These are phyloP conservation scores for Ceratocystis lukuohia DNA, from an alignment of 2,329 filamentous ascomycete genomes.

Conservation along the genomic window DNA sequence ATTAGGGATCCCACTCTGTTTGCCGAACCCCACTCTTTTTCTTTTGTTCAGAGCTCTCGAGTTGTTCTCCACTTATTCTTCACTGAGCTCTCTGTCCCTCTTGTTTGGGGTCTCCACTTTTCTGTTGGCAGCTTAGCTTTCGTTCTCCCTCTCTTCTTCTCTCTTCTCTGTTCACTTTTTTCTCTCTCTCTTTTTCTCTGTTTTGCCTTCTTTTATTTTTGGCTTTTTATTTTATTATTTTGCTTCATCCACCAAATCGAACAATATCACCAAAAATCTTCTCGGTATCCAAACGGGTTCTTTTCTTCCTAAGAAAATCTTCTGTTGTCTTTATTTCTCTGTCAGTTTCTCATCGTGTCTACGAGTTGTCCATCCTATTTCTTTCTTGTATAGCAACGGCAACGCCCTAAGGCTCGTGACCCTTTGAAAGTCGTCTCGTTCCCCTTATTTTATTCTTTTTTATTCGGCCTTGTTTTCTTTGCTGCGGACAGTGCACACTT, in stretches of 20 bases:
- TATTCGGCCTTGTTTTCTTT: neutral
- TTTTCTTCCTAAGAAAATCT: neutral
- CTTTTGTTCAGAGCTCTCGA: too few relatives aligned
- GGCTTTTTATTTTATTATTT: neutral
- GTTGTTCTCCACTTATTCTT: constrained; percentile 1
- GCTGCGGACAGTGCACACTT: neutral
- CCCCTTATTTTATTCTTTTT: constrained; percentile 1
- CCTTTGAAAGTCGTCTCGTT: neutral
- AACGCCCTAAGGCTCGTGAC: neutral
- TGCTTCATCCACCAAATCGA: neutral
- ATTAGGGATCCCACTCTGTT: too few relatives aligned
- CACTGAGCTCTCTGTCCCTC: neutral
- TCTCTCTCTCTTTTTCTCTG: neutral
- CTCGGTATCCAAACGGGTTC: neutral
- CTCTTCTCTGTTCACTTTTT: neutral
- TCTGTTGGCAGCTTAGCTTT: neutral
- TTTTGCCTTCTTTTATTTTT: neutral
- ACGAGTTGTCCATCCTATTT: neutral
- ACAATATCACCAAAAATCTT: neutral
- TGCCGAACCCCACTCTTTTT: too few relatives aligned
- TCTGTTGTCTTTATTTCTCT: neutral
- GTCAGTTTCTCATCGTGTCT: neutral
- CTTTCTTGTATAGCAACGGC: neutral
- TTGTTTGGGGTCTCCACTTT: neutral
- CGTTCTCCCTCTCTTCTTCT: neutral